These are phyloP conservation scores for Yarrowia sp. DNA, from an alignment of 805 yeast species.

Conservation along the genomic window DNA sequence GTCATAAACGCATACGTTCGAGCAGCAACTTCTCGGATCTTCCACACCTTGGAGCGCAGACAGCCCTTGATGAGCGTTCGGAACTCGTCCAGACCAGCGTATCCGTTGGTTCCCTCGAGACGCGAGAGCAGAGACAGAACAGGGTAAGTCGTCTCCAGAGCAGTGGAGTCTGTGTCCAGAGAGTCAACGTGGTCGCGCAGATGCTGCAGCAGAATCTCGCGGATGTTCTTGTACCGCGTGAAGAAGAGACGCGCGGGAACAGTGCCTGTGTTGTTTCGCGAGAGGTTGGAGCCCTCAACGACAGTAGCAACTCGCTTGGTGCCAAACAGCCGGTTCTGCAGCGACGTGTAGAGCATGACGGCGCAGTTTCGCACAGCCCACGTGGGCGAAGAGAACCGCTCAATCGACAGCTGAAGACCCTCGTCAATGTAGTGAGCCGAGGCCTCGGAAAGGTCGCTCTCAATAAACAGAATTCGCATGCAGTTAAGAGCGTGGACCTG, in stretches of 20 bases:
- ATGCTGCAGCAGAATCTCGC: conserved; percentile 45
- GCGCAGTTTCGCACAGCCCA: conserved; percentile 94
- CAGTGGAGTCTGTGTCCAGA: conserved; percentile 32
- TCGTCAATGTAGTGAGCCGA: conserved; percentile 53
- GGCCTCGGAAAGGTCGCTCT: conserved; percentile 57
- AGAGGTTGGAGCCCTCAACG: conserved; percentile 13
- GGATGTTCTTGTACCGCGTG: conserved; percentile 56
- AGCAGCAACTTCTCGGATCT: conserved; percentile 84
- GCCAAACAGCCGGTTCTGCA: conserved; percentile 80
- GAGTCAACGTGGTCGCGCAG: conserved; percentile 33
- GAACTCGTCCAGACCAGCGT: conserved; percentile 54
- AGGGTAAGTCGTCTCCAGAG: conserved; percentile 67
- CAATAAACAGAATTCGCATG: conserved; percentile 69
- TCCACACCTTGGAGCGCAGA: conserved; percentile 64
- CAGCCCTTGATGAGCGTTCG: conserved; percentile 48
- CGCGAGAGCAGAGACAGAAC: conserved; percentile 70
- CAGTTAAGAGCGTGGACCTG: conserved; percentile 94
- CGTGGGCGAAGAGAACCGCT: conserved; percentile 58
- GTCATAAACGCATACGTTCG: conserved; percentile 58
- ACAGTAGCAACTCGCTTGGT: conserved; percentile 40
- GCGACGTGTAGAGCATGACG: conserved; percentile 84
- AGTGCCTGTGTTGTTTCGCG: conserved; percentile 32
- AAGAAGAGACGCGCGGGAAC: conserved; percentile 69
- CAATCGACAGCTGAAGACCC: conserved; percentile 60
- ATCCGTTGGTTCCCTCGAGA: conserved; percentile 59